Evolutionary conservation across 2,329 filamentous ascomycete species (phyloP).

Genomic region (Neonectria coccinea): DNA sequence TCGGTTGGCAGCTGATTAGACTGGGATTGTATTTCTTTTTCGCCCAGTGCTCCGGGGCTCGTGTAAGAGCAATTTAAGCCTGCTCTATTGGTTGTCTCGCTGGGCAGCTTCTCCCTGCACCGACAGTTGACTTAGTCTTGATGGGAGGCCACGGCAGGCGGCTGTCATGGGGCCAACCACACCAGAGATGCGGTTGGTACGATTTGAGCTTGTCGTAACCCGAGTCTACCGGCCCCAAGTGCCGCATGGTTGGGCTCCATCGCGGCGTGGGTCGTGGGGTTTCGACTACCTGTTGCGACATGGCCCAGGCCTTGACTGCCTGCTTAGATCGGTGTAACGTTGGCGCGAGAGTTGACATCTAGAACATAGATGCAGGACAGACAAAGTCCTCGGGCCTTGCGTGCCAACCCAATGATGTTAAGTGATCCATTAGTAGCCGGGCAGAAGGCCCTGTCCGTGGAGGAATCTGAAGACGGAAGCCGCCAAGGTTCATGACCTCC

Average conservation of each 20-base stretch:
- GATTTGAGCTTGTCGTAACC: constrained; percentile 1
- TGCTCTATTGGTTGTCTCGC: constrained; percentile 9
- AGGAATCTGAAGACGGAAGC: neutral
- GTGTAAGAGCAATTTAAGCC: constrained; percentile 3
- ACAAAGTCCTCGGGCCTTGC: neutral
- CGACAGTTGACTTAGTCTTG: neutral
- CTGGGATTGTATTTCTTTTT: neutral
- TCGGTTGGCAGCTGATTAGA: neutral
- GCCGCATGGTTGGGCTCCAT: constrained; percentile 8
- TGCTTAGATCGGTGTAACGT: neutral
- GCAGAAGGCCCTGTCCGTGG: neutral
- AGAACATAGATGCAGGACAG: neutral
- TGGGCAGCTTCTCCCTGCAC: neutral
- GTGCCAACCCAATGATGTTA: neutral
- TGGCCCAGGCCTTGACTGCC: neutral
- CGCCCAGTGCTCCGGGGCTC: neutral
- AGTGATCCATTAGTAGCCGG: neutral
- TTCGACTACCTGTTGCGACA: neutral
- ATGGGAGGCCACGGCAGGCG: neutral
- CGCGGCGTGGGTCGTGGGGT: neutral
- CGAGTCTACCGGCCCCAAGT: constrained; percentile 18
- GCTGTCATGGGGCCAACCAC: neutral
- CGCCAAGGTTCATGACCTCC: neutral
- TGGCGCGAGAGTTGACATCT: neutral
- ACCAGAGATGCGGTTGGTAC: neutral